Evolutionary conservation across 1,284 basidiomycete genomes (phyloP), one percentile per base, ranked within the genome.

Genomic region (Veloporphyrellus conicus): DNA sequence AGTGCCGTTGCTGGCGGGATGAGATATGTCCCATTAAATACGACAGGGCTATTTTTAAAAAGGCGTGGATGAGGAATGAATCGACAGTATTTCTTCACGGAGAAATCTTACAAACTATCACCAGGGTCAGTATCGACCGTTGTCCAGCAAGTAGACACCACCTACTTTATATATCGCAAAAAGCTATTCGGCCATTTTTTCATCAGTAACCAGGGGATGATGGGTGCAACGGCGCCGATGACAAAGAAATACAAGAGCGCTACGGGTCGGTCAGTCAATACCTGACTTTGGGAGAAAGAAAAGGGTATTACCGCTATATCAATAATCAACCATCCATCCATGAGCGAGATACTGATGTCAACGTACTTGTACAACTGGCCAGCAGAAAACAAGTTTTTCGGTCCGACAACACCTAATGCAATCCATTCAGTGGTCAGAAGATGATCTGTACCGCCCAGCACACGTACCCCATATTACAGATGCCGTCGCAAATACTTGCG

Each of bases 241-340:
- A 78, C 48, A 65, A 79, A 79, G 65, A 76, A 76, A 56, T 70
- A 74, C 5, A 67, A 43, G 4, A 78, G 60, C 2, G 63, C 72
- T 68, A 23, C 16, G 19, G 32, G 9, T 19, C 4, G n/a, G 16
- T 54, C 35, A 52, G 49, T 15, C 5, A 9, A 7, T 10, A 6
- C 8, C n/a, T 3, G 3, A 0, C 15, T 27, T 9, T 28, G 16
- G 2, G 6, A 4, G 6, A 3, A 41, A 47, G n/a, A 12, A 2
- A 1, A 12, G 7, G 12, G 19, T 22, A 12, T 50, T 45, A 61
- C 59, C 28, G 31, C 59, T 63, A 34, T n/a, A 9, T 34, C 18
- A 22, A 41, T 19, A 20, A 36, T 64, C 25, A 61, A 37, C 25
- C 9, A 43, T 28, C 23, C 16, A 38, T 16, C 7, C 22, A 32